phyloP scores from a whole-genome alignment of 2,329 filamentous ascomycete species.

The Elsinoe ampelina region DNA sequence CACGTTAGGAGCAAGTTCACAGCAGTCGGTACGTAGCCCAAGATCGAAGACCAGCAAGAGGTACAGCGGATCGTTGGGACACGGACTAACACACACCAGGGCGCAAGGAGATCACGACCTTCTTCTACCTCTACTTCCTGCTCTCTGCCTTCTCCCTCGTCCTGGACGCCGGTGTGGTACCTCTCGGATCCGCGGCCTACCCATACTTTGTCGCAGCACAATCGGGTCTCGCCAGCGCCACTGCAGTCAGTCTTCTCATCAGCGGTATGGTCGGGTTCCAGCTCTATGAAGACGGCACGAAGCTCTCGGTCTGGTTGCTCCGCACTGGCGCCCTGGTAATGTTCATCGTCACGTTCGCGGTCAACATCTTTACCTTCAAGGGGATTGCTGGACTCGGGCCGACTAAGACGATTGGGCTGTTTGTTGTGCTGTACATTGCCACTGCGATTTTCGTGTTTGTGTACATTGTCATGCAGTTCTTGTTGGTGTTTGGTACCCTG shows the following conservation, averaged over 20 bases:
- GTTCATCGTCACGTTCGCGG: slow-evolving; percentile 77
- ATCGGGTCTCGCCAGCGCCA: slow-evolving; percentile 71
- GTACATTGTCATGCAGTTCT: slow-evolving; percentile 77
- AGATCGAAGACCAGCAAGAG: slow-evolving; percentile 4
- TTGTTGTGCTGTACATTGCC: slow-evolving; percentile 83
- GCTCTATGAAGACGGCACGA: slow-evolving; percentile 93
- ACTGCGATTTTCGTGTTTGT: slow-evolving; percentile 79
- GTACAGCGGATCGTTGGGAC: neutral
- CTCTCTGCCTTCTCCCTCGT: slow-evolving; percentile 81
- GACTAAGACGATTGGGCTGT: slow-evolving; percentile 77
- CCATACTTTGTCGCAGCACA: slow-evolving; percentile 89
- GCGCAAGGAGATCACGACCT: slow-evolving; percentile 66
- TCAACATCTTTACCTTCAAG: slow-evolving; percentile 88
- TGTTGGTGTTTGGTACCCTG: slow-evolving; percentile 80
- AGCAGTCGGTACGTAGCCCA: slow-evolving; percentile 64
- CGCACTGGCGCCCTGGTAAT: slow-evolving; percentile 67
- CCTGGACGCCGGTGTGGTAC: slow-evolving; percentile 86
- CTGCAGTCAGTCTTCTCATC: slow-evolving; percentile 82
- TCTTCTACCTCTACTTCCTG: slow-evolving; percentile 95
- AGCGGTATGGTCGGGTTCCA: slow-evolving; percentile 99
- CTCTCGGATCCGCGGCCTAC: slow-evolving; percentile 68
- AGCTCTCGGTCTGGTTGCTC: slow-evolving; percentile 86
- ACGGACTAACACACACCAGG: slow-evolving; percentile 33
- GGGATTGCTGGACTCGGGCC: slow-evolving; percentile 78
- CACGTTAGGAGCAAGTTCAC: slow-evolving; percentile 97